Evolutionary conservation across 805 yeast species (phyloP).

Genomic region (Kazachstania martiniae): DNA sequence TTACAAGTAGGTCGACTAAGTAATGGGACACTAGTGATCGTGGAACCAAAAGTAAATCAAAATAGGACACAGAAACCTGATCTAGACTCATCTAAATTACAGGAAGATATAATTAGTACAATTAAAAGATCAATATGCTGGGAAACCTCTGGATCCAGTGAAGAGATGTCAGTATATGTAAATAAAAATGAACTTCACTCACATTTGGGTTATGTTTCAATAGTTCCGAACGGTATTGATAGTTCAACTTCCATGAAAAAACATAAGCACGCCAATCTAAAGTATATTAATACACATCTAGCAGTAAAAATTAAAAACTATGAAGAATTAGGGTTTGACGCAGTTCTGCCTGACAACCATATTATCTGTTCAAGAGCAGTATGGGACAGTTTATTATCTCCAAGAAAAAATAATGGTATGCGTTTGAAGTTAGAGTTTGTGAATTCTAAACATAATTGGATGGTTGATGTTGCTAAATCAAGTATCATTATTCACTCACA

Average conservation of each 20-base stretch:
- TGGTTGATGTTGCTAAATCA: conserved; percentile 28
- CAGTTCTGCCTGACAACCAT: conserved; percentile 8
- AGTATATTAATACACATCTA: background rate
- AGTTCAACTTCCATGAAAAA: no score
- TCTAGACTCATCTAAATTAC: no score
- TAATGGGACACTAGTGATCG: conserved; percentile 57
- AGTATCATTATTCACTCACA: conserved; percentile 10
- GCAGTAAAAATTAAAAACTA: background rate
- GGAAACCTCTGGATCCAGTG: background rate
- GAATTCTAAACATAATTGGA: background rate
- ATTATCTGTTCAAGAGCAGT: conserved; percentile 39
- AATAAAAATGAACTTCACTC: conserved; percentile 4
- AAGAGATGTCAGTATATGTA: conserved; percentile 1
- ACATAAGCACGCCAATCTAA: no score
- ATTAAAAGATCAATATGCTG: conserved; percentile 5
- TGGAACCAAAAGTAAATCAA: conserved; percentile 56
- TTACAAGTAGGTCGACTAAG: conserved; percentile 39
- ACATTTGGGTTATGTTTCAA: conserved; percentile 23
- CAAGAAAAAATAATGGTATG: conserved; percentile 18
- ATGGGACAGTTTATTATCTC: conserved; percentile 35
- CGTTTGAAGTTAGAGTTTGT: conserved; percentile 32
- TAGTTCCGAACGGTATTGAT: conserved; percentile 16
- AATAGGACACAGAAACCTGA: conserved; percentile 14
- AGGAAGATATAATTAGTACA: background rate
- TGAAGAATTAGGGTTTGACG: conserved; percentile 1